Conservation (phyloP, 2,329 filamentous ascomycete species). For the Verticillium isaacii region DNA sequence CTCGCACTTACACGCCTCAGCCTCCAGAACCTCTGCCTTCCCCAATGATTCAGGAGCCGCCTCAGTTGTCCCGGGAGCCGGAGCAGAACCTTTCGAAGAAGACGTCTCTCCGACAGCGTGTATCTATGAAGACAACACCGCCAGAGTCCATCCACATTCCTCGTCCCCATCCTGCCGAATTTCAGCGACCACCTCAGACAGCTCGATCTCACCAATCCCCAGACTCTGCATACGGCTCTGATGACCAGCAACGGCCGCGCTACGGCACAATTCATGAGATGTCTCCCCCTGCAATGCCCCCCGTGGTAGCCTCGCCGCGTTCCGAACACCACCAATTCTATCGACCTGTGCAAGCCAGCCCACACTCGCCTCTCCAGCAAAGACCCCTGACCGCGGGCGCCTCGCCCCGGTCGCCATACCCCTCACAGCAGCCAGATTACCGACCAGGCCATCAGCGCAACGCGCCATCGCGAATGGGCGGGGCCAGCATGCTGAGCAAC, state of each 20-base stretch:
- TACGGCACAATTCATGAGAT: constrained; percentile 23
- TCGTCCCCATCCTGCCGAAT: constrained; percentile 28
- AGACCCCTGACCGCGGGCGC: constrained; percentile 48
- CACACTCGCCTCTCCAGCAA: constrained; percentile 59
- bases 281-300: constrained; percentile 30
- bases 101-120: constrained; percentile 47
- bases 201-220: constrained; percentile 30
- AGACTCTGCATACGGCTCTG: constrained; percentile 44
- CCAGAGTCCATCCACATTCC: constrained; percentile 53
- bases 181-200: constrained; percentile 24
- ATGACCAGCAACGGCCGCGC: constrained; percentile 30
- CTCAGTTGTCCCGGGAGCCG: constrained; percentile 2
- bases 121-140: constrained; percentile 47
- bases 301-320: constrained; percentile 40
- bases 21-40: constrained; percentile 43
- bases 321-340: constrained; percentile 57
- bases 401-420: constrained; percentile 13
- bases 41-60: constrained; percentile 30
- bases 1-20: constrained; percentile 52
- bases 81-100: constrained; percentile 25
- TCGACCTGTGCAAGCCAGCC: constrained; percentile 57
- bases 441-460: constrained; percentile 38
- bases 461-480: constrained; percentile 47
- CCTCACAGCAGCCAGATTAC: constrained; percentile 19
- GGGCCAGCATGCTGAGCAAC: constrained; percentile 53